Conservation (phyloP, 495 filamentous ascomycete species). For the Arthonia radiata region DNA sequence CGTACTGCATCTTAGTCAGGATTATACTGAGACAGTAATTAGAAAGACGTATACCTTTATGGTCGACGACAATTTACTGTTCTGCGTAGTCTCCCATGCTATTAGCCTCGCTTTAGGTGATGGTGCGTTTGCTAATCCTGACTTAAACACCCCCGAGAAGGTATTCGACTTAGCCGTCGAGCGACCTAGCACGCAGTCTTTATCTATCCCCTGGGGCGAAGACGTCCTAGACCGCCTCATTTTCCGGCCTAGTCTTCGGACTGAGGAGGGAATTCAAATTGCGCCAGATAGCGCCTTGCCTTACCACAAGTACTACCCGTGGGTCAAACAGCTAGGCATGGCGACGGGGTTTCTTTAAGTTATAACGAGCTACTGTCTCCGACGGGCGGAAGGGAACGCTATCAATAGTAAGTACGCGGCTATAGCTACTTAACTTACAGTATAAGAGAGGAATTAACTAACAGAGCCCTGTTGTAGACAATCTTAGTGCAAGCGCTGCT, state of each 20-base stretch:
- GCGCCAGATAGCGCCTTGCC: too few relatives aligned
- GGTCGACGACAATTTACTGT: constrained; percentile 1
- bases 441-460: not conserved
- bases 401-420: constrained; percentile 6
- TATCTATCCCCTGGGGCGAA: constrained; percentile 3
- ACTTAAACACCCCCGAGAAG: constrained; percentile 1
- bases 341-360: constrained; percentile 3
- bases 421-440: not conserved
- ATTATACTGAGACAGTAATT: not conserved
- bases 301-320: too few relatives aligned
- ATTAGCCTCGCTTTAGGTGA: constrained; percentile 6
- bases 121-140: constrained; percentile 3
- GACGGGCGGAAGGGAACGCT: constrained; percentile 3
- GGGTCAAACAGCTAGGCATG: too few relatives aligned
- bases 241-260: constrained; percentile 3
- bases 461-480: constrained; percentile 4
- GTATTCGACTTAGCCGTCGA: constrained; percentile 3
- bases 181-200: constrained; percentile 1
- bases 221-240: constrained; percentile 4
- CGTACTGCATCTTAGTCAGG: too few relatives aligned
- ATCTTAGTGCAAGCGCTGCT: constrained; percentile 4
- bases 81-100: constrained; percentile 7
- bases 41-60: constrained; percentile 3
- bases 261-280: too few relatives aligned
- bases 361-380: constrained; percentile 7